A percentile compares a stretch with the other conserved stretches of the same genome.
phyloP scores from a whole-genome alignment of 257 asterid species.

The Anisodus tanguticus region DNA sequence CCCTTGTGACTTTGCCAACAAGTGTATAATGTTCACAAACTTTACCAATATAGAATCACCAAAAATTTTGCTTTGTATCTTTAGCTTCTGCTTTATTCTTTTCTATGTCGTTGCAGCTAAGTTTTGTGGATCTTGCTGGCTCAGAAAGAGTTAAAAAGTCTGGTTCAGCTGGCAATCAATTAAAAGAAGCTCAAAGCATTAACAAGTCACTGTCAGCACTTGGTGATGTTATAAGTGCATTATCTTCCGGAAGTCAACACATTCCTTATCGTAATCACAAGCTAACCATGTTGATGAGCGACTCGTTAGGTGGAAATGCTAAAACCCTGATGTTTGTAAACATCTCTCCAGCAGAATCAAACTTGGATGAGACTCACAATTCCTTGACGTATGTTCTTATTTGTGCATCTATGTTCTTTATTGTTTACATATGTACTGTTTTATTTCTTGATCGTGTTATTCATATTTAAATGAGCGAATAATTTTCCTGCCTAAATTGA shows the following conservation, averaged over 20 bases:
- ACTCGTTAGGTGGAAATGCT: conserved; percentile 96
- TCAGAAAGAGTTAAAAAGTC: conserved; percentile 95
- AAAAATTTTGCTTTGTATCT: background rate
- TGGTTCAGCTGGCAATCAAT: conserved; percentile 83
- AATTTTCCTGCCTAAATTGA: background rate
- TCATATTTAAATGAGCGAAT: background rate
- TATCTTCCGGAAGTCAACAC: conserved; percentile 84
- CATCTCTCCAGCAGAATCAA: conserved; percentile 91
- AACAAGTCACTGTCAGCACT: conserved; percentile 96
- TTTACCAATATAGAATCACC: background rate
- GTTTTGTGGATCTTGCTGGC: conserved; percentile 99
- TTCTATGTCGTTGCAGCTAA: conserved; percentile 58
- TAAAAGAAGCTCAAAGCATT: conserved; percentile 97
- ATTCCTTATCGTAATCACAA: conserved; percentile 97
- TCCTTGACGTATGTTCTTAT: conserved; percentile 66
- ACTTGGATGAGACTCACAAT: conserved; percentile 91
- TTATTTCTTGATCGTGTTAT: background rate
- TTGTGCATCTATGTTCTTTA: background rate
- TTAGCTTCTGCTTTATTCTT: conserved; percentile 13
- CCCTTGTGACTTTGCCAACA: background rate
- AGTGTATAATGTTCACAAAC: background rate
- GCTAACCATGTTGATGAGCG: conserved; percentile 97
- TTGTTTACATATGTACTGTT: background rate
- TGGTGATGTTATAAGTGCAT: conserved; percentile 94
- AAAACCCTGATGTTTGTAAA: conserved; percentile 96